Percentiles rank a stretch among this genome's conserved stretches.
Conservation (phyloP, 2,329 filamentous ascomycete species). For the Aaosphaeria pasadenensis region DNA sequence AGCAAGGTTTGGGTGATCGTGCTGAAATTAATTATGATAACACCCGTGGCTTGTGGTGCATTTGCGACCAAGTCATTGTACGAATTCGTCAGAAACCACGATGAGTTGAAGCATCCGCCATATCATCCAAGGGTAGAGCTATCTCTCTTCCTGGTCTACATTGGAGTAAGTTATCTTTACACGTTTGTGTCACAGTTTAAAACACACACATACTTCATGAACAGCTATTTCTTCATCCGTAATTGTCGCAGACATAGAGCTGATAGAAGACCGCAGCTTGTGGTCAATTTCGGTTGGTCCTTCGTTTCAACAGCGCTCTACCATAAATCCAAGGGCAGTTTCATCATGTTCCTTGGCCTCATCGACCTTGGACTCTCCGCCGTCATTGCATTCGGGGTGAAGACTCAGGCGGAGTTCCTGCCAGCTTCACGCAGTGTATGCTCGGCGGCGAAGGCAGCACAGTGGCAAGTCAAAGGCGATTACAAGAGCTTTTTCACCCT, state of each 20-base stretch:
- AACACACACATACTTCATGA: neutral
- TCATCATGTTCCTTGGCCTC: constrained; percentile 8
- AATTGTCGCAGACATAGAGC: too few relatives aligned
- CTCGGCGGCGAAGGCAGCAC: constrained; percentile 1
- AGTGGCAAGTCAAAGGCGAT: constrained; percentile 8
- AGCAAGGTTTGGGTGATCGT: constrained; percentile 6
- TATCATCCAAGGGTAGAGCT: constrained; percentile 7
- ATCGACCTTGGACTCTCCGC: constrained; percentile 11
- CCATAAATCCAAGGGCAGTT: constrained; percentile 1
- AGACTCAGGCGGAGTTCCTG: constrained; percentile 11
- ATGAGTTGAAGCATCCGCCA: constrained; percentile 6
- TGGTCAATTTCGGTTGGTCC: constrained; percentile 10
- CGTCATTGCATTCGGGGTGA: constrained; percentile 3
- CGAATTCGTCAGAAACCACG: constrained; percentile 2
- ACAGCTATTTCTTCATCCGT: too few relatives aligned
- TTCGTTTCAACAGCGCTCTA: constrained; percentile 9
- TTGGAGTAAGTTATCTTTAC: constrained; percentile 8
- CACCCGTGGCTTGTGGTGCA: constrained; percentile 6
- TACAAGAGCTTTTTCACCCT: constrained; percentile 11
- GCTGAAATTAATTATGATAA: constrained; percentile 8
- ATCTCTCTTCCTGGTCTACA: constrained; percentile 8
- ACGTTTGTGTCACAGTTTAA: neutral
- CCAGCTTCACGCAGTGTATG: constrained; percentile 6
- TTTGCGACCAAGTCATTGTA: constrained; percentile 7
- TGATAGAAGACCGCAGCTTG: constrained; percentile 1